Evolutionary conservation across 1,284 basidiomycete species (phyloP), one percentile per base, ranked within the genome.

Genomic region (Macrocystidia cucumis): DNA sequence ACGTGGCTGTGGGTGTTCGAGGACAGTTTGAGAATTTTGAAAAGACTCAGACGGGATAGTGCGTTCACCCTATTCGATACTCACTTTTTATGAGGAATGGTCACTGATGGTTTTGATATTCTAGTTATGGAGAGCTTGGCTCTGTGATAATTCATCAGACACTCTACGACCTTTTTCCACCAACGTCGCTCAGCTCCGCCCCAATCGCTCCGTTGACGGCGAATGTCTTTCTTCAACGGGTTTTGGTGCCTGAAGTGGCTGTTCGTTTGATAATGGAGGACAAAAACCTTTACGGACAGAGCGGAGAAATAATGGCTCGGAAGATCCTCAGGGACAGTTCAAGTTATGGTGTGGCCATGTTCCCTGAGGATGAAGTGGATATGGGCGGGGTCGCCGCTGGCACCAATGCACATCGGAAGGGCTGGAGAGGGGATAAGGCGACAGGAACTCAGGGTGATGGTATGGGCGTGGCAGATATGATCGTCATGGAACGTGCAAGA

Each of bases 31-130:
- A 72, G 17, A 82, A 62, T 45, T 89, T 89, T 47, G 72, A 84
- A 46, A 83, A 76, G 57, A 72, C 74, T 1, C 83, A 86, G 45
- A 82, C 85, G 24, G 85, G 86, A 62, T 89, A 89, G 86, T 89
- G 50, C 62, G 85, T 57, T n/a, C n/a, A n/a, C n/a, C 16, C 27
- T 35, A 12, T 40, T 38, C 26, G n/a, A 13, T 35, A 5, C 40
- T 18, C 29, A 16, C n/a, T 37, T 22, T 17, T 32, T 9, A 12
- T 38, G 12, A 28, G 34, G 9, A 9, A 33, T 31, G 7, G 28
- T n/a, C 23, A 9, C 16, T 34, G 34, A 28, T 35, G 21, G 16
- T 12, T 37, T 16, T 12, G 29, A 5, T 29, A 29, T 43, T 20
- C 26, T 40, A 89, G 85, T 50, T 89, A 89, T 45, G 85, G 86